Percentiles rank a stretch among this genome's conserved stretches.
Conservation (phyloP, 805 yeast species). For the Sugiyamaella mastotermitis region DNA sequence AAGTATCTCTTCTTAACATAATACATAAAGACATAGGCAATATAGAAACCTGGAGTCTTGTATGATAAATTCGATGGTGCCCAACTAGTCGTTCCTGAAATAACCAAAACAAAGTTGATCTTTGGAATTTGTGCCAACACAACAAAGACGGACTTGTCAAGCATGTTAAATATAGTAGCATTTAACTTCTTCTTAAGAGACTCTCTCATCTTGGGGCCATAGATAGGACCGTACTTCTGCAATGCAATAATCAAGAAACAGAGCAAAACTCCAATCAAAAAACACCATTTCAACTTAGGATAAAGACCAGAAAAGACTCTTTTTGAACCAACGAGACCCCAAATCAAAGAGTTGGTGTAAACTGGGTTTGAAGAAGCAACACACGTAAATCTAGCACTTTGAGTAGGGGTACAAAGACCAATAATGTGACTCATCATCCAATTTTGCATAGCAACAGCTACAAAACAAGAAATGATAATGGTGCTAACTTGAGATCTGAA, state of each 20-base stretch:
- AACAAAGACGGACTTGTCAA: constrained; percentile 29
- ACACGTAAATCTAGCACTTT: constrained; percentile 33
- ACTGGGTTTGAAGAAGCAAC: constrained; percentile 38
- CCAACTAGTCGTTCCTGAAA: constrained; percentile 40
- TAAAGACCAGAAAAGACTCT: constrained; percentile 43
- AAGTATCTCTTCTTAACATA: constrained; percentile 37
- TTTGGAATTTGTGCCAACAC: constrained; percentile 14
- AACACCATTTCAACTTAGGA: constrained; percentile 59
- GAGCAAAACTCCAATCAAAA: constrained; percentile 45
- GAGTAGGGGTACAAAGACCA: constrained; percentile 39
- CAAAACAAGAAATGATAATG: constrained; percentile 35
- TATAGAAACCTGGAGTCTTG: constrained; percentile 37
- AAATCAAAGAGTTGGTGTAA: constrained; percentile 45
- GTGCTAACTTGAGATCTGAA: constrained; percentile 36
- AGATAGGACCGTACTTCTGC: constrained; percentile 9
- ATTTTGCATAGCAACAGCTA: constrained; percentile 29
- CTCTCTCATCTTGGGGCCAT: constrained; percentile 13
- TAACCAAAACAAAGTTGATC: constrained; percentile 40
- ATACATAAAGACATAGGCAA: constrained; percentile 42
- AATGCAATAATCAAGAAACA: constrained; percentile 27
- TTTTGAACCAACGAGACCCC: constrained; percentile 62
- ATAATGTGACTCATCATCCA: constrained; percentile 29
- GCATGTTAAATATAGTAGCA: constrained; percentile 35
- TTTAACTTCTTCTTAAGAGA: constrained; percentile 32
- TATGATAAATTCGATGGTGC: constrained; percentile 41